These are phyloP conservation scores for Lachnellula arida DNA, from an alignment of 2,329 filamentous ascomycete species.

Conservation along the genomic window DNA sequence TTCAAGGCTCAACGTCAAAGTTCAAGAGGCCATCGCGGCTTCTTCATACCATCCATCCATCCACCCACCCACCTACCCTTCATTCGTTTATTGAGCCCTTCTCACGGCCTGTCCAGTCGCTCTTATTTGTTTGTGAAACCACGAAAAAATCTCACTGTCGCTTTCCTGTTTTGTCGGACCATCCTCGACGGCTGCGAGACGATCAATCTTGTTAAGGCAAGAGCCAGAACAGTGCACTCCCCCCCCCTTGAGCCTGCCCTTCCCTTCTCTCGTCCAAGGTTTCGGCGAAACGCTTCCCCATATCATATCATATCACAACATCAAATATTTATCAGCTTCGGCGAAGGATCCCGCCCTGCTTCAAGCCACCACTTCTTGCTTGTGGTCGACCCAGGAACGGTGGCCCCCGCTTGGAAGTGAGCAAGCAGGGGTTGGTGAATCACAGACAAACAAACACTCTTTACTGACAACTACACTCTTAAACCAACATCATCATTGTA, in stretches of 20 bases:
- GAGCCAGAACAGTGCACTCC: neutral
- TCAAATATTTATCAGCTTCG: neutral
- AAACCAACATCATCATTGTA: conserved; percentile 23
- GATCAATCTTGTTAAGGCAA: neutral
- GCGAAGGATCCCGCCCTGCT: conserved; percentile 8
- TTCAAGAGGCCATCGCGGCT: neutral
- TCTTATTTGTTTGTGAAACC: conserved; percentile 11
- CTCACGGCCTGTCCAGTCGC: conserved; percentile 11
- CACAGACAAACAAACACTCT: conserved; percentile 24
- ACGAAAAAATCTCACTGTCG: neutral
- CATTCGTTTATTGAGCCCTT: conserved; percentile 15
- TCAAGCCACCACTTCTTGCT: conserved; percentile 20
- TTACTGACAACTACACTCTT: conserved; percentile 11
- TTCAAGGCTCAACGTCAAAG: neutral
- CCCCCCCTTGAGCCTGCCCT: neutral
- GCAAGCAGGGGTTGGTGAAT: conserved; percentile 22
- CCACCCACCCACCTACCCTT: conserved; percentile 3
- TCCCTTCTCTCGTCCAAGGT: neutral
- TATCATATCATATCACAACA: neutral
- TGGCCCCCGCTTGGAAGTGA: conserved; percentile 17
- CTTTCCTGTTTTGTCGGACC: conserved; percentile 5
- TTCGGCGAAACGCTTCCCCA: neutral
- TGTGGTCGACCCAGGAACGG: conserved; percentile 30
- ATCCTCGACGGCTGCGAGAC: conserved; percentile 1
- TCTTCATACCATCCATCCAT: conserved; percentile 1